A percentile compares a stretch with the other conserved stretches of the same genome.
phyloP scores from a whole-genome alignment of 176 grass and related monocot species.

The Hordeum marinum region DNA sequence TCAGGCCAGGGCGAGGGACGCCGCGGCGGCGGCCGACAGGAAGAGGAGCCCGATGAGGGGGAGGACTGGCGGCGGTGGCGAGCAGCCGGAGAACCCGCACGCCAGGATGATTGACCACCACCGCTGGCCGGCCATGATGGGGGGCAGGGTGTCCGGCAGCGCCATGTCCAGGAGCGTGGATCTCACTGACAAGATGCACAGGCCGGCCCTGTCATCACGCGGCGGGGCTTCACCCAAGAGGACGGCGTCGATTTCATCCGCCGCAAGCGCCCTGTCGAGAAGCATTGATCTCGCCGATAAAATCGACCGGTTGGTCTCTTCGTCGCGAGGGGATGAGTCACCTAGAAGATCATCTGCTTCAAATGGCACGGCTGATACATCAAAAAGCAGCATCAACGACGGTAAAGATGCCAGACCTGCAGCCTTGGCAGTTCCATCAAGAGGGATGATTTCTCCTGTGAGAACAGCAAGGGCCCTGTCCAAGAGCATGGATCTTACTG shows the following conservation, averaged over 20 bases:
- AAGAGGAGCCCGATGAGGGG: slow-evolving; percentile 78
- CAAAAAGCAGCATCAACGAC: neutral
- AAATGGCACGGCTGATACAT: slow-evolving; percentile 1
- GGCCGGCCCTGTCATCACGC: slow-evolving; percentile 39
- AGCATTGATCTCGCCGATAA: slow-evolving; percentile 58
- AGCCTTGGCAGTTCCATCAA: slow-evolving; percentile 24
- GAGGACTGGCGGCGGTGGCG: slow-evolving; percentile 23
- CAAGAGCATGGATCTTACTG: slow-evolving; percentile 35
- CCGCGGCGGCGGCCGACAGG: slow-evolving; percentile 34
- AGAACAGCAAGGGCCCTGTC: slow-evolving; percentile 24
- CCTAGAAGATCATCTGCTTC: slow-evolving; percentile 35
- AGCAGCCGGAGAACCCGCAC: slow-evolving; percentile 66
- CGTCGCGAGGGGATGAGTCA: neutral
- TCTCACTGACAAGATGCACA: slow-evolving; percentile 50
- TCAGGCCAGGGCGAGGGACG: slow-evolving; percentile 30
- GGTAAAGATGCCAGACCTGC: slow-evolving; percentile 30
- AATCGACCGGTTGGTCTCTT: slow-evolving; percentile 38
- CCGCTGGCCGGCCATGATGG: slow-evolving; percentile 89
- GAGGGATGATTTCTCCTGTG: slow-evolving; percentile 20
- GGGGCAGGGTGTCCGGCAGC: slow-evolving; percentile 46
- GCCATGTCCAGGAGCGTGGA: slow-evolving; percentile 65
- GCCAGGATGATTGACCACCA: slow-evolving; percentile 81
- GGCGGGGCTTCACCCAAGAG: slow-evolving; percentile 35
- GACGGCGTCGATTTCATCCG: slow-evolving; percentile 12
- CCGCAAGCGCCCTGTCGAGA: slow-evolving; percentile 39